Evolutionary conservation across 2,329 filamentous ascomycete genomes (phyloP), one percentile per base, ranked within the genome.

Genomic region (Aspergillus sp.): DNA sequence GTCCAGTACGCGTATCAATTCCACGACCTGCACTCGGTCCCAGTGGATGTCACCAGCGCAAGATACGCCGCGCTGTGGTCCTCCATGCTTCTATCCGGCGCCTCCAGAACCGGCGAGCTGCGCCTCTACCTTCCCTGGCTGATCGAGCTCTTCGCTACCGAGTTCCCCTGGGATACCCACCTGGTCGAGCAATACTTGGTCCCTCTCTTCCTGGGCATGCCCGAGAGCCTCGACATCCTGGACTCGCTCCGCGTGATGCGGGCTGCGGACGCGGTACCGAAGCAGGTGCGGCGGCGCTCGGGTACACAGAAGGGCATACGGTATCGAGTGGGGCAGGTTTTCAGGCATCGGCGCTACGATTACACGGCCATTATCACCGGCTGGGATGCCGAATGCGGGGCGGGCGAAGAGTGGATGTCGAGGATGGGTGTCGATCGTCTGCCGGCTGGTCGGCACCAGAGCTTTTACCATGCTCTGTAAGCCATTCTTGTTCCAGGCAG

Each of bases 391-490:
- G 67, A 69, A 41, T 80, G 70, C 49, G 71, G 63, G 33, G 71
- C 68, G 8, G 65, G 67, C 31, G 77, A 78, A 44, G 68, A 67
- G 38, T 82, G 71, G 79, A 80, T 75, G 51, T 64, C 67, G 52
- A 68, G 70, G 42, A 80, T 78, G 70, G 63, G 67, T 29, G 74
- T 83, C 7, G 76, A 81, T 55, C 63, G 59, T 15, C 58, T 80
- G 34, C 63, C 67, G n/a, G 62, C 67, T 33, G 79, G 76, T 2
- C 64, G 73, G 28, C 61, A 74, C 39, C 80, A 85, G 58, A 78
- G 78, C 20, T 94, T 86, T 48, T 95, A 94, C 55, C 82, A 86
- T 46, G 84, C 84, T 49, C 67, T 95, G 85, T 94, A 64, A 70
- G 86, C 76, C 29, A 34, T 26, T 24, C 14, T 26, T 30, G 28